phyloP scores from a whole-genome alignment of 2,329 filamentous ascomycete species.

The Beauveria sp. region DNA sequence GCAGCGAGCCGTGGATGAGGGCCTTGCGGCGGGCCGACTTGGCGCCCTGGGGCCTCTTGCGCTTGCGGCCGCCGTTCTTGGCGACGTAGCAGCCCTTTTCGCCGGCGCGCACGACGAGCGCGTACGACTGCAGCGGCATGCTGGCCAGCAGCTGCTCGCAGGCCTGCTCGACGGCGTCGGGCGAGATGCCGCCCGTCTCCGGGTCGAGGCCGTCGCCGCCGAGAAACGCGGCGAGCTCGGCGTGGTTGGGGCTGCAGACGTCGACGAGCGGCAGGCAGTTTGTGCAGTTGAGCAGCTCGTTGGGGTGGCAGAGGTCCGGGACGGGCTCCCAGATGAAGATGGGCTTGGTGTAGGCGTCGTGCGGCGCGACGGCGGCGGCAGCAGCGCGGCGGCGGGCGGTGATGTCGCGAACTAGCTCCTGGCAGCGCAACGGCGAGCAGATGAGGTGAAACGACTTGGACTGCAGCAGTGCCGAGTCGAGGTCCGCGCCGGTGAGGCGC shows the following conservation, averaged over 20 bases:
- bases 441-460: slow-evolving; percentile 81
- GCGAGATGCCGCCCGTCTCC: slow-evolving; percentile 46
- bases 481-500: slow-evolving; percentile 65
- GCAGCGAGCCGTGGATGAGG: slow-evolving; percentile 44
- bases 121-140: slow-evolving; percentile 57
- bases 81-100: slow-evolving; percentile 64
- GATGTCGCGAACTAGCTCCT: slow-evolving; percentile 67
- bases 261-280: slow-evolving; percentile 55
- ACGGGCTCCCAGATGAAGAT: slow-evolving; percentile 94
- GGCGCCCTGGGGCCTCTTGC: slow-evolving; percentile 22
- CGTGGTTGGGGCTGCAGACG: slow-evolving; percentile 72
- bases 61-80: slow-evolving; percentile 46
- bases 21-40: slow-evolving; percentile 30
- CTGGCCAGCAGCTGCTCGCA: slow-evolving; percentile 56
- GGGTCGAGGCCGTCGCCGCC: slow-evolving; percentile 49
- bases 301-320: slow-evolving; percentile 74
- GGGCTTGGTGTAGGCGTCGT: slow-evolving; percentile 44
- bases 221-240: slow-evolving; percentile 84
- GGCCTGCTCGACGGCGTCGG: slow-evolving; percentile 44
- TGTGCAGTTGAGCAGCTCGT: slow-evolving; percentile 56
- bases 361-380: slow-evolving; percentile 16
- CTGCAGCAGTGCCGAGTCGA: slow-evolving; percentile 58
- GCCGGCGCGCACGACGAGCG: slow-evolving; percentile 63
- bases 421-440: slow-evolving; percentile 70
- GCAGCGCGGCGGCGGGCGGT: slow-evolving; percentile 43